These are phyloP conservation scores for Candida tetrigidarum DNA, from an alignment of 1,139 yeast genomes.

Conservation along the genomic window DNA sequence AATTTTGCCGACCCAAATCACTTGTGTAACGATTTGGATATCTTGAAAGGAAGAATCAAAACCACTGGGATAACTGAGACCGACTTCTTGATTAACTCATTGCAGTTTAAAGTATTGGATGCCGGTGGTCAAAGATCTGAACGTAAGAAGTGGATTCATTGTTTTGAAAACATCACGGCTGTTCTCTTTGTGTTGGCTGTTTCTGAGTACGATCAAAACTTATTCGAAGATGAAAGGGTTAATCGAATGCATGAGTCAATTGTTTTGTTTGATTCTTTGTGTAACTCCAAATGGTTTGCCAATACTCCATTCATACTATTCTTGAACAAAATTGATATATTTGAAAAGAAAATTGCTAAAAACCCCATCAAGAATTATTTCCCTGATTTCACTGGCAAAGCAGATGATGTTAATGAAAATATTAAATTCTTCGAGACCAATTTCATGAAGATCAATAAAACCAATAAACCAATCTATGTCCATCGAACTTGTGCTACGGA, in stretches of 20 bases:
- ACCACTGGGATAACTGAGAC: conserved; percentile 97
- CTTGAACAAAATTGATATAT: conserved; percentile 84
- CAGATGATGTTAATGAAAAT: conserved; percentile 68
- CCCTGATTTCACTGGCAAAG: conserved; percentile 70
- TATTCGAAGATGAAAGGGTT: conserved; percentile 88
- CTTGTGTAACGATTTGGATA: conserved; percentile 78
- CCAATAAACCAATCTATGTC: conserved; percentile 79
- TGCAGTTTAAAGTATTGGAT: conserved; percentile 79
- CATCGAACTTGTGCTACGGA: conserved; percentile 98
- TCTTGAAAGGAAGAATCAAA: conserved; percentile 87
- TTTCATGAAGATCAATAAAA: conserved; percentile 63
- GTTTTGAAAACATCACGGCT: conserved; percentile 91
- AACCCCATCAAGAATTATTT: conserved; percentile 72
- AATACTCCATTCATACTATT: conserved; percentile 89
- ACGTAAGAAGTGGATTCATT: conserved; percentile 94
- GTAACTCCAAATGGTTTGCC: conserved; percentile 85
- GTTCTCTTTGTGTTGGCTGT: conserved; percentile 91
- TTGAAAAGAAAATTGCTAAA: conserved; percentile 66
- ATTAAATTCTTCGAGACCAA: conserved; percentile 67
- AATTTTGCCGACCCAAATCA: conserved; percentile 69
- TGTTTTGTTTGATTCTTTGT: conserved; percentile 78
- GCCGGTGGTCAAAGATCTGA: conserved; percentile 99
- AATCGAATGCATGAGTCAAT: conserved; percentile 93
- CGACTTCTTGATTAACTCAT: conserved; percentile 67
- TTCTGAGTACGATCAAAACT: conserved; percentile 88